phyloP scores from a whole-genome alignment of 352 stramenopile genomes.

The Globisporangium parvum region DNA sequence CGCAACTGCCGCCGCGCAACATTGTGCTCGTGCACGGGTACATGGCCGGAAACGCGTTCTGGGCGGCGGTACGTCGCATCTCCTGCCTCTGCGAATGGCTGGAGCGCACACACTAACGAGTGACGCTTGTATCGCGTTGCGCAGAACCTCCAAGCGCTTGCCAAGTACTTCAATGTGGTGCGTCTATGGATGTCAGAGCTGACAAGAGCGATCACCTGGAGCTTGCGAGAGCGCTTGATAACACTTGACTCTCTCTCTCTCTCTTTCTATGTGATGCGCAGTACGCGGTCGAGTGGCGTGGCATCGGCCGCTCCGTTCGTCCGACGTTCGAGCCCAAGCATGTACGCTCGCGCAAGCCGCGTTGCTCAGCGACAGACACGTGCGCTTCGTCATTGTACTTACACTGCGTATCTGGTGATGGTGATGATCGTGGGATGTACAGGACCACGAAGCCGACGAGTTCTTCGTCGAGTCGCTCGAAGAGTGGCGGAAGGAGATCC shows the following conservation, averaged over 20 bases:
- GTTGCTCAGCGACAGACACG: not conserved
- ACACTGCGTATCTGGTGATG: not conserved
- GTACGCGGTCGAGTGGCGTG: constrained; percentile 82
- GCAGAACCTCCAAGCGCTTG: constrained; percentile 68
- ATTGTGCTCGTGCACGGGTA: constrained; percentile 80
- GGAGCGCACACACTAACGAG: not conserved
- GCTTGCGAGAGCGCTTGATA: not conserved
- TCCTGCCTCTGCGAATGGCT: not conserved
- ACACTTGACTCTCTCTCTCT: not conserved
- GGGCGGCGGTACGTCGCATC: constrained; percentile 39
- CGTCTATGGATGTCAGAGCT: too few species aligned
- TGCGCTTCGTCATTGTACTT: not conserved
- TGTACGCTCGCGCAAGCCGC: constrained; percentile 12
- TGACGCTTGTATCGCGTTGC: constrained; percentile 1
- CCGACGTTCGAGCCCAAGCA: constrained; percentile 52
- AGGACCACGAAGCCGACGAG: constrained; percentile 69
- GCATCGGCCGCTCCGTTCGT: constrained; percentile 65
- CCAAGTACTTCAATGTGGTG: constrained; percentile 79
- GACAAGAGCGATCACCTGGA: not conserved
- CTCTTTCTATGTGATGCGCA: constrained; percentile 11
- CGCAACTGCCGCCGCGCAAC: constrained; percentile 40
- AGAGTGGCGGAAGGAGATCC: constrained; percentile 54
- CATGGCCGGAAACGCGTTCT: constrained; percentile 68
- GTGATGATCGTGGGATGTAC: not conserved
- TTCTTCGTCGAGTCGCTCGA: constrained; percentile 82